phyloP scores from a whole-genome alignment of 2,329 filamentous ascomycete genomes.

The Aureobasidium sp. region DNA sequence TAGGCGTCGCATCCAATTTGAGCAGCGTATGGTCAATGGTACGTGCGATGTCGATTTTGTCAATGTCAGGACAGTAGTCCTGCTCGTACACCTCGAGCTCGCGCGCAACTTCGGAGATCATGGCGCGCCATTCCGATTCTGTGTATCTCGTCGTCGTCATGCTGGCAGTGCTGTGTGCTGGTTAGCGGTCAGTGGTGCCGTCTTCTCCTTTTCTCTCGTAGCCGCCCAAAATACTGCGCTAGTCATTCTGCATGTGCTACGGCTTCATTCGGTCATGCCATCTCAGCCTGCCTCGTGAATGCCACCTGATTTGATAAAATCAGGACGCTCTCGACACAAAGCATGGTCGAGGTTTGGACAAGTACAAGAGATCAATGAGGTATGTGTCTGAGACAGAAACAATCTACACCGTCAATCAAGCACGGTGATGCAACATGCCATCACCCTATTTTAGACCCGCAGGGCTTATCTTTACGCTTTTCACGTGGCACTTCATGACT shows the following conservation, averaged over 20 bases:
- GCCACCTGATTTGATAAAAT: not conserved
- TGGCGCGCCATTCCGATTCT: constrained; percentile 35
- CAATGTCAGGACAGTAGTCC: constrained; percentile 5
- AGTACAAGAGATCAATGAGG: not conserved
- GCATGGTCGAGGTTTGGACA: not conserved
- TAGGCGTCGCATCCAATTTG: constrained; percentile 38
- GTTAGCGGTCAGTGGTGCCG: not conserved
- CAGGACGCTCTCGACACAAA: not conserved
- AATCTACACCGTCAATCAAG: not conserved
- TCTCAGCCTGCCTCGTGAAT: not conserved
- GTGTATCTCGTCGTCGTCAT: constrained; percentile 35
- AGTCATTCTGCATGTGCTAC: constrained; percentile 5
- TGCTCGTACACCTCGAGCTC: constrained; percentile 9
- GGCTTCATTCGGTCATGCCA: not conserved
- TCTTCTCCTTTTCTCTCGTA: not conserved
- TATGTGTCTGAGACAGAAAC: not conserved
- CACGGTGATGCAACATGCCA: constrained; percentile 1
- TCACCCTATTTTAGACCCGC: not conserved
- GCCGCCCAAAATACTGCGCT: not conserved
- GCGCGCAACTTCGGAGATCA: constrained; percentile 30
- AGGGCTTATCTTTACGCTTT: not conserved
- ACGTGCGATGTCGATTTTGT: constrained; percentile 19
- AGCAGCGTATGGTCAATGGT: constrained; percentile 43
- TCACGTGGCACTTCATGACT: not conserved
- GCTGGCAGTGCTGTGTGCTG: not conserved